Base-by-base conservation (phyloP, 2,329 filamentous ascomycete species). In the Fusarium sp. region DNA sequence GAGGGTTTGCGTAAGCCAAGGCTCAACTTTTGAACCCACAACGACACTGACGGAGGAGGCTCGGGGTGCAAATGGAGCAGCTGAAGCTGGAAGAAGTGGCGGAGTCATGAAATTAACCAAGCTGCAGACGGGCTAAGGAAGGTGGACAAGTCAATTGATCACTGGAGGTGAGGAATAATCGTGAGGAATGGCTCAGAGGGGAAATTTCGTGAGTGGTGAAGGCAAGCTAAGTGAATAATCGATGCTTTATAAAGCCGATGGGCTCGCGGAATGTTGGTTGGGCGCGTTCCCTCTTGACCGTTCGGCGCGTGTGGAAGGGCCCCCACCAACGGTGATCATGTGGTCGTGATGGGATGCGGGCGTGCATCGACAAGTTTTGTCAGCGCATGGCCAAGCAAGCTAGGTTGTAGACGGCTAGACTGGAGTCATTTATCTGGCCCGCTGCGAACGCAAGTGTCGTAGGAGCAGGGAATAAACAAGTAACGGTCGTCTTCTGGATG, bases 1-100 rank as follows among this genome's bases (percentile, higher is more conserved):
- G 80, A 99, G 89, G 13, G 95, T 98, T 82, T 95, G 94, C 37
- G 97, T 99, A 84, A 98, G 90, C 97, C 97, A 99, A 69, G 95
- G 94, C 86, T 98, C 95, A 80, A 97, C 92, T 87, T 97, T 97
- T 82, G 93, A 93, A n/a, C 92, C 94, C 80, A 99, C 88, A 69
- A 99, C 97, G 78, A 99, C 94, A 83, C 97, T 98, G 83, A 97
- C 96, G 29, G 94, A 95, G 57, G 95, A 94, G 69, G 91, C 90
- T 81, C 97, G 91, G 78, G 96, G 96, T 79, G 96, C 96, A 87
- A 98, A 99, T 80, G 97, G 96, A 72, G 95, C 95, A 77, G 97
- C 97, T 80, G 97, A 98, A 73, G 96, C 96, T 78, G 97, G 97
- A 79, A 99, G 88, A 83, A 98, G 89, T 88, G 97, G 93, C 81